Evolutionary conservation across 441 rosid genomes (phyloP), one percentile per base, ranked within the genome.

Genomic region (Adansonia gregorii): DNA sequence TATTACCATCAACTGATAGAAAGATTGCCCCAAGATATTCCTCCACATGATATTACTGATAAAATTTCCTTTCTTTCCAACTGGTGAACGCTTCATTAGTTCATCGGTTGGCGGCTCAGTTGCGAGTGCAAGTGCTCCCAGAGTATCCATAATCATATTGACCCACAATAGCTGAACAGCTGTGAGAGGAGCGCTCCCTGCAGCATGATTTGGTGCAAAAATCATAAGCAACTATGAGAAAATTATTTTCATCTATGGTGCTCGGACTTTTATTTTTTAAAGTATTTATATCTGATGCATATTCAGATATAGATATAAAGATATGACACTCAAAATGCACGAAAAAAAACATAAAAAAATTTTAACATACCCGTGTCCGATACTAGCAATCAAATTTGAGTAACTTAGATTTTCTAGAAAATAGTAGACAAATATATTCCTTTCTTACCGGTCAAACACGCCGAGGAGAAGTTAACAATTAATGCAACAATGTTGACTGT

Each of bases 81-180:
- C 92, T 0, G 94, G 94, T 35, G 84, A 39, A 60, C 86, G 89
- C 58, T 88, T 86, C 94, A 89, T 89, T 66, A 90, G 75, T 67
- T 86, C 88, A 51, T 89, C 78, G 63, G 82, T 90, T 0, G 92
- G 94, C 6, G 91, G 92, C 82, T 89, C 92, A 0, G 94, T 90
- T 67, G 94, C 94, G 5, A 90, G 84, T 65, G 94, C 94, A 76
- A 90, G 91, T 27, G 92, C 94, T 76, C 94, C 94, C 59, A 90
- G 84, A 20, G 92, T 90, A 68, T 90, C 94, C 94, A 90, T 90
- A 61, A 90, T 90, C 92, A 90, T 90, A 81, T 90, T 90, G 19
- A 90, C 94, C 92, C 94, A 90, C 64, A 90, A 83, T 65, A 91
- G 86, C 77, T 91, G 95, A 72, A 91, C 95, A 75, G 93, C 95